Percentiles rank a stretch among this genome's conserved stretches.
These are phyloP conservation scores for Allantophomopsis cytisporea DNA, from an alignment of 2,329 filamentous ascomycete genomes.

Conservation along the genomic window DNA sequence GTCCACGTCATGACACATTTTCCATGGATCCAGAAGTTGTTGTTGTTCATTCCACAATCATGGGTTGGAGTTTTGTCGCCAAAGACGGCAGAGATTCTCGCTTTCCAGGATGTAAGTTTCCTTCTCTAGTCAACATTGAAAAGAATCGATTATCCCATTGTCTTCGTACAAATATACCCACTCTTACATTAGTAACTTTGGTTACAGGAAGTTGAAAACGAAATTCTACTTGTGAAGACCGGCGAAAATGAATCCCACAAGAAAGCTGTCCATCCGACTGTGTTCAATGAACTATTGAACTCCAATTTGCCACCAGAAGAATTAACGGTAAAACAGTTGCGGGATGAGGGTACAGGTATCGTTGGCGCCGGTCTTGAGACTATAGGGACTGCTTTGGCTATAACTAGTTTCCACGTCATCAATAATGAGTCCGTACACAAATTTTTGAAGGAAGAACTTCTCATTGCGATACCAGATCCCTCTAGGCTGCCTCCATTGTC, in stretches of 20 bases:
- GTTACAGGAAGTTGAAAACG: not conserved
- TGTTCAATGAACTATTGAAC: constrained; percentile 8
- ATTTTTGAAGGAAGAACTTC: constrained; percentile 13
- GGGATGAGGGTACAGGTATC: constrained; percentile 22
- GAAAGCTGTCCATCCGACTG: constrained; percentile 1
- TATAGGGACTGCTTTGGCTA: constrained; percentile 15
- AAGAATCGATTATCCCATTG: not conserved
- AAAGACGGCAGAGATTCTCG: not conserved
- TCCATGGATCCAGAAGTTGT: not conserved
- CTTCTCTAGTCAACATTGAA: not conserved
- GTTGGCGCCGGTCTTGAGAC: constrained; percentile 24
- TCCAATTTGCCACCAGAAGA: constrained; percentile 17
- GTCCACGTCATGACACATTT: not conserved
- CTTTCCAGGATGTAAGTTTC: not conserved
- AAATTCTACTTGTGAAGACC: constrained; percentile 1
- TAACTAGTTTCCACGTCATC: constrained; percentile 15
- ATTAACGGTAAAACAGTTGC: constrained; percentile 20
- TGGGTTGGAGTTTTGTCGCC: not conserved
- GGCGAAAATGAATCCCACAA: constrained; percentile 3
- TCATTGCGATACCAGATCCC: constrained; percentile 8
- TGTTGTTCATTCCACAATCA: not conserved
- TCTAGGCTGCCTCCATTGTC: constrained; percentile 2
- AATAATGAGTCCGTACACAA: constrained; percentile 8
- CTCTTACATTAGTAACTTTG: too few species aligned
- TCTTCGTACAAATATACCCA: too few species aligned